Conservation (phyloP, 1,284 basidiomycete species). For the Wallemia mellicola region DNA sequence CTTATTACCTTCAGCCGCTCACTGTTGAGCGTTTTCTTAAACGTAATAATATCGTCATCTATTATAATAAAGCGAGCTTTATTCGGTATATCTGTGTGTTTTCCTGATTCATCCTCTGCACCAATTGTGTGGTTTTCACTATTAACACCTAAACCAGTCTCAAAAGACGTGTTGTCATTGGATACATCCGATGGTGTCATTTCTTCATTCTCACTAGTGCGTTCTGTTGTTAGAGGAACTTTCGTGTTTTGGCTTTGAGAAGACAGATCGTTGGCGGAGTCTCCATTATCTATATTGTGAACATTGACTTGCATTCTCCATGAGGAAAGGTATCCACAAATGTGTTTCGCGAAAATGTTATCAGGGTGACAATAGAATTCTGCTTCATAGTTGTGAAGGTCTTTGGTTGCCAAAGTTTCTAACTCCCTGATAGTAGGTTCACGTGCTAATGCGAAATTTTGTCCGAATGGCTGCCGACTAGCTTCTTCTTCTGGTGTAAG, state of each 20-base stretch:
- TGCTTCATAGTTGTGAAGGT: slow-evolving; percentile 44
- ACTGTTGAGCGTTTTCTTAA: slow-evolving; percentile 36
- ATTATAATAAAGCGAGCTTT: slow-evolving; percentile 42
- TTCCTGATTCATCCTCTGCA: background rate
- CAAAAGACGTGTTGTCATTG: background rate
- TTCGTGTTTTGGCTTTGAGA: background rate
- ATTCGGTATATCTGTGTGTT: background rate
- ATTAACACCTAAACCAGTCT: background rate
- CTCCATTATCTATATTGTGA: slow-evolving; percentile 33
- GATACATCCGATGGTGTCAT: background rate
- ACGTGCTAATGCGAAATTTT: slow-evolving; percentile 18
- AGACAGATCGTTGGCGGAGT: slow-evolving; percentile 8
- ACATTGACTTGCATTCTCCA: slow-evolving; percentile 51
- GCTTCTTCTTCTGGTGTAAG: slow-evolving; percentile 18
- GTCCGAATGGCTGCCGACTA: slow-evolving; percentile 18
- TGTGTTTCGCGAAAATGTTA: slow-evolving; percentile 58
- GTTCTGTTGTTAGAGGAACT: background rate
- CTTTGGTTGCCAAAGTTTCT: slow-evolving; percentile 37
- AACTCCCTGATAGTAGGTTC: slow-evolving; percentile 53
- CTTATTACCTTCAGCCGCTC: slow-evolving; percentile 22
- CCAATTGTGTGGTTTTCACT: background rate
- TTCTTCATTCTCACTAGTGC: background rate
- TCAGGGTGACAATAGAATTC: slow-evolving; percentile 48
- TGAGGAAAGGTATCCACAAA: slow-evolving; percentile 65
- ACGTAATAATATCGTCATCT: slow-evolving; percentile 51